phyloP scores from a whole-genome alignment of 352 stramenopile species.

The Globisporangium megalacanthum region DNA sequence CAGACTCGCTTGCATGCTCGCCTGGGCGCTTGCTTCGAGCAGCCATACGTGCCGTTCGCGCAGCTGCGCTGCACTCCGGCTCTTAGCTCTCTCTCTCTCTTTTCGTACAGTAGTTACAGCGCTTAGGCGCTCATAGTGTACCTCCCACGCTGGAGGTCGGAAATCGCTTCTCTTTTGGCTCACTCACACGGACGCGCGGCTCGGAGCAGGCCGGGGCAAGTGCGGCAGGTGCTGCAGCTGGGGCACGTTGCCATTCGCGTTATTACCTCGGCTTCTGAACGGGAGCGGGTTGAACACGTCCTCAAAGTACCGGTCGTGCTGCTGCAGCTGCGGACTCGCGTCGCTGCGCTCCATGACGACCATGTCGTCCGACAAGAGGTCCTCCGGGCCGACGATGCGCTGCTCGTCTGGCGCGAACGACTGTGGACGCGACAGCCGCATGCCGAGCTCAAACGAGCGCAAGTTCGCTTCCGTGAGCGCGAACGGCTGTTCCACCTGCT shows the following conservation, averaged over 20 bases:
- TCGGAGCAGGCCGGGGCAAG: neutral
- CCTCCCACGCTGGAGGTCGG: neutral
- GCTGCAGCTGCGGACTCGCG: neutral
- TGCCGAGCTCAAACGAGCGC: constrained; percentile 10
- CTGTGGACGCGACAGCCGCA: neutral
- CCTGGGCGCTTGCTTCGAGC: too few relatives aligned
- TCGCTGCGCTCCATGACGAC: constrained; percentile 2
- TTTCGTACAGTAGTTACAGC: neutral
- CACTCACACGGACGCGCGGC: constrained; percentile 1
- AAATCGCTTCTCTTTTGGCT: neutral
- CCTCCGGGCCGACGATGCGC: neutral
- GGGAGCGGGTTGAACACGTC: neutral
- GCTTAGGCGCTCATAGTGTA: neutral
- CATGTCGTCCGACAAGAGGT: constrained; percentile 1
- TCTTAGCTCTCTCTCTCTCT: too few relatives aligned
- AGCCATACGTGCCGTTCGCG: too few relatives aligned
- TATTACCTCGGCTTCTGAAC: neutral
- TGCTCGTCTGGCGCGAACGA: neutral
- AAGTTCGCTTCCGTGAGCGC: constrained; percentile 14
- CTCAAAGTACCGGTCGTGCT: neutral
- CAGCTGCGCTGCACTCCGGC: too few relatives aligned
- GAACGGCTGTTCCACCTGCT: constrained; percentile 6
- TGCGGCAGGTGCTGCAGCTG: constrained; percentile 1
- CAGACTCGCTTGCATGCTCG: too few relatives aligned
- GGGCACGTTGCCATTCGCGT: neutral